Percentiles rank a stretch among this genome's conserved stretches.
Evolutionary conservation across 129 eudicot species (phyloP).

Genomic region (Logfia minima): DNA sequence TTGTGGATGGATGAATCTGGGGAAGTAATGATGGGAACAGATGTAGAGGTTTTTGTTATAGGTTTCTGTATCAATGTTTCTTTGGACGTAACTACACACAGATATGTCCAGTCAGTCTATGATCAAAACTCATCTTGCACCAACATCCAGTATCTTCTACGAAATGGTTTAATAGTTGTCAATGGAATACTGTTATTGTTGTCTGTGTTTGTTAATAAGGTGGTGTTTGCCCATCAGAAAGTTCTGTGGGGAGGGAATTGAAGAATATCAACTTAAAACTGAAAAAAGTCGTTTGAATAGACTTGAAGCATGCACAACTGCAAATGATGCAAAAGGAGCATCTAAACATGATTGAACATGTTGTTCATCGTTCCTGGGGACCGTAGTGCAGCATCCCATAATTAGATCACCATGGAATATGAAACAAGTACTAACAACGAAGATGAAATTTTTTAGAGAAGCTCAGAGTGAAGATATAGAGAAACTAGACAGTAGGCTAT

Average conservation of each 20-base stretch:
- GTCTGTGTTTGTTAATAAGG: background rate
- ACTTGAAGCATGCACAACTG: background rate
- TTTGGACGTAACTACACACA: background rate
- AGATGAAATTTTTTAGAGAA: too few relatives aligned
- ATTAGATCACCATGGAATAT: background rate
- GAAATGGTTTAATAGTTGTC: background rate
- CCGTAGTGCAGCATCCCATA: background rate
- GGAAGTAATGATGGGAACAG: background rate
- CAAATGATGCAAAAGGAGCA: background rate
- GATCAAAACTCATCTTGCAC: background rate
- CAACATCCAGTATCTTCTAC: background rate
- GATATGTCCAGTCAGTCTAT: background rate
- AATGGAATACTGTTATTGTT: background rate
- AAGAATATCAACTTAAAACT: background rate
- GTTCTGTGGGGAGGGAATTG: background rate
- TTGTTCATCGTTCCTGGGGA: background rate
- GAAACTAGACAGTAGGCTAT: background rate
- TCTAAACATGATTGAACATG: background rate
- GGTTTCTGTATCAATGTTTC: slow-evolving; percentile 13
- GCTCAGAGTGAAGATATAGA: background rate
- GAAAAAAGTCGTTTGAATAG: background rate
- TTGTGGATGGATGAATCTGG: slow-evolving; percentile 62
- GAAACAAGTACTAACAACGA: background rate
- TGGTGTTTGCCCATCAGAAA: background rate
- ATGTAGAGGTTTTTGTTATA: background rate